Conservation (phyloP, 805 yeast genomes). For the Starmerella apis region DNA sequence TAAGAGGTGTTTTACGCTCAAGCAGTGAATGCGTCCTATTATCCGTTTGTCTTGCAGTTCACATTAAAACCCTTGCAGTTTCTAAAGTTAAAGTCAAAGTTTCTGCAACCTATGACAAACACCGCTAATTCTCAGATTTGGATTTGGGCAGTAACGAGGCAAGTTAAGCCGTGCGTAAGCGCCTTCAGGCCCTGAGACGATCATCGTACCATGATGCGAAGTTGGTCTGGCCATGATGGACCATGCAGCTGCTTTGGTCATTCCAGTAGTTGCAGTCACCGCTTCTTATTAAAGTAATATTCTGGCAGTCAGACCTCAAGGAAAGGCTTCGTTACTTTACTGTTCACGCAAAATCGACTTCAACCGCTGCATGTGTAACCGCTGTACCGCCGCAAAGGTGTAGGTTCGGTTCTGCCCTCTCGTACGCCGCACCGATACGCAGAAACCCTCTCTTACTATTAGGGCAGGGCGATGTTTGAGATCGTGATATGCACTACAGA, state of each 20-base stretch:
- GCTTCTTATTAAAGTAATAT: too few species aligned
- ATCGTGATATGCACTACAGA: not conserved
- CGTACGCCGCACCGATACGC: slow-evolving; percentile 3
- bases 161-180: slow-evolving; percentile 1
- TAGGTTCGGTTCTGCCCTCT: not conserved
- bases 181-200: not conserved
- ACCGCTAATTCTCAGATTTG: not conserved
- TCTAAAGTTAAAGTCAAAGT: not conserved
- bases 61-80: not conserved
- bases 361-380: too few species aligned
- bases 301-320: too few species aligned
- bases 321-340: too few species aligned
- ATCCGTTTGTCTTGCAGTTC: not conserved
- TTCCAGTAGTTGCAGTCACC: too few species aligned
- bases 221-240: too few species aligned
- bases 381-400: too few species aligned
- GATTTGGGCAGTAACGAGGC: not conserved
- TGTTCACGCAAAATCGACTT: too few species aligned
- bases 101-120: not conserved
- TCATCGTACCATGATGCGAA: not conserved
- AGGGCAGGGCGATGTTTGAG: not conserved
- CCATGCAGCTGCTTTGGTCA: too few species aligned
- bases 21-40: not conserved
- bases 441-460: not conserved
- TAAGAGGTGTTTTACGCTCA: not conserved